Evolutionary conservation across 1,139 yeast genomes (phyloP).

Genomic region (Meyerozyma carpophila): DNA sequence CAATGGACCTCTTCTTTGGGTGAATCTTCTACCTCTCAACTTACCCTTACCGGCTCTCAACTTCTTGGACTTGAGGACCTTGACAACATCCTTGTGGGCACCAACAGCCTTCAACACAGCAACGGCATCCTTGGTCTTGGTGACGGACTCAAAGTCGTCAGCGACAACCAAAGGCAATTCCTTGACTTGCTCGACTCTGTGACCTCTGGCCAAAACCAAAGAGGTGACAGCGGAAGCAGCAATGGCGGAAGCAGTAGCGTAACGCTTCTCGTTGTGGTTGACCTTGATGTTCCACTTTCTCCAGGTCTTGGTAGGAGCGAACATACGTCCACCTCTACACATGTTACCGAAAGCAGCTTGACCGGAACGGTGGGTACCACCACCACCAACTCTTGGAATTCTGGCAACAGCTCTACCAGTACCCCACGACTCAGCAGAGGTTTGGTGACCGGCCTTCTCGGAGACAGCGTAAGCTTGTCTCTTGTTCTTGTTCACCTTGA

Average conservation of each 20-base stretch:
- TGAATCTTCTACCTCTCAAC: conserved; percentile 99
- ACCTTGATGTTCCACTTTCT: conserved; percentile 99
- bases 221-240: conserved; percentile 99
- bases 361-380: conserved; percentile 99
- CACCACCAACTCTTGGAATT: conserved; percentile 99
- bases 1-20: conserved; percentile 99
- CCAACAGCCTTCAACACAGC: conserved; percentile 98
- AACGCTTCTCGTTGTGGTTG: conserved; percentile 99
- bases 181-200: conserved; percentile 97
- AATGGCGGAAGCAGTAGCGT: conserved; percentile 99
- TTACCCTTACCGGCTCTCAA: conserved; percentile 99
- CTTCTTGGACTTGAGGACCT: conserved; percentile 98
- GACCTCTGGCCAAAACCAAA: conserved; percentile 99
- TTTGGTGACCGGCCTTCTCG: conserved; percentile 99
- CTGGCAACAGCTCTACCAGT: conserved; percentile 99
- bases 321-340: conserved; percentile 99
- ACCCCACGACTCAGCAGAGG: conserved; percentile 99
- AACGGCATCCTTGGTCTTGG: conserved; percentile 98
- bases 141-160: conserved; percentile 85
- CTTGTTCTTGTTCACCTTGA: conserved; percentile 99
- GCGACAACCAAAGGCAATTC: conserved; percentile 98
- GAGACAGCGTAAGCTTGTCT: conserved; percentile 99
- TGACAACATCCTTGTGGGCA: conserved; percentile 97
- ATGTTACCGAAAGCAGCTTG: conserved; percentile 99
- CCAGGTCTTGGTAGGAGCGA: conserved; percentile 99